A percentile compares a stretch with the other conserved stretches of the same genome.
These are phyloP conservation scores for Annulohypoxylon maeteangense DNA, from an alignment of 495 filamentous ascomycete genomes.

Conservation along the genomic window DNA sequence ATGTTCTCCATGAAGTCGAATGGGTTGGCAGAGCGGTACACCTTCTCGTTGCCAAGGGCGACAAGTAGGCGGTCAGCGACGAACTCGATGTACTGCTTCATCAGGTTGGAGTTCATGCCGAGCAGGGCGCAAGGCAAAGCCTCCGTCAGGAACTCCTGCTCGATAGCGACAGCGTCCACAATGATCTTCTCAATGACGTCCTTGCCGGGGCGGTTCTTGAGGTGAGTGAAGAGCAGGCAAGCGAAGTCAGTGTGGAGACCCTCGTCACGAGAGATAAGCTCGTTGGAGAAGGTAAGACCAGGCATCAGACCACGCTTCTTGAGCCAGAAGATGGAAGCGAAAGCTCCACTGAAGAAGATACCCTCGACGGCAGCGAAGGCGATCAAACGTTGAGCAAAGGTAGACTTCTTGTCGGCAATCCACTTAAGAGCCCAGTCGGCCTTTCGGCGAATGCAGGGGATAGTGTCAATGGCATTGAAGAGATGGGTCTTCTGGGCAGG, in stretches of 20 bases:
- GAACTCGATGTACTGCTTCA: slow-evolving; percentile 99
- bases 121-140: slow-evolving; percentile 91
- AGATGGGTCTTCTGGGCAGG: slow-evolving; percentile 93
- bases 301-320: slow-evolving; percentile 99
- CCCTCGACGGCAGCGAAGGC: slow-evolving; percentile 98
- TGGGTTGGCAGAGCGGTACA: slow-evolving; percentile 91
- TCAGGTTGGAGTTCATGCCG: slow-evolving; percentile 96
- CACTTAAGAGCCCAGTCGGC: slow-evolving; percentile 96
- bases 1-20: slow-evolving; percentile 99
- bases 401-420: slow-evolving; percentile 92
- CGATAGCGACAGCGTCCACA: slow-evolving; percentile 90
- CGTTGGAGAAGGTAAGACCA: slow-evolving; percentile 98
- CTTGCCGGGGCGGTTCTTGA: slow-evolving; percentile 88
- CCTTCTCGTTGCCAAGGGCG: slow-evolving; percentile 91
- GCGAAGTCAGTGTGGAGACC: slow-evolving; percentile 99
- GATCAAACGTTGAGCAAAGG: slow-evolving; percentile 94
- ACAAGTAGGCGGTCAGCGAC: slow-evolving; percentile 95
- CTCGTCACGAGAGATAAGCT: slow-evolving; percentile 99
- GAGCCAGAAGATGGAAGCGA: slow-evolving; percentile 99
- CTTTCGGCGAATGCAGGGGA: slow-evolving; percentile 96
- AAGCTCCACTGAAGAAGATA: slow-evolving; percentile 99
- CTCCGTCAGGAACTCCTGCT: slow-evolving; percentile 98
- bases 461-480: slow-evolving; percentile 98
- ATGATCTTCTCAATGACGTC: slow-evolving; percentile 87
- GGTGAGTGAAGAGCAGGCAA: slow-evolving; percentile 93